These are phyloP conservation scores for Ceriops tagal DNA, from an alignment of 345 rosid genomes.

Conservation along the genomic window DNA sequence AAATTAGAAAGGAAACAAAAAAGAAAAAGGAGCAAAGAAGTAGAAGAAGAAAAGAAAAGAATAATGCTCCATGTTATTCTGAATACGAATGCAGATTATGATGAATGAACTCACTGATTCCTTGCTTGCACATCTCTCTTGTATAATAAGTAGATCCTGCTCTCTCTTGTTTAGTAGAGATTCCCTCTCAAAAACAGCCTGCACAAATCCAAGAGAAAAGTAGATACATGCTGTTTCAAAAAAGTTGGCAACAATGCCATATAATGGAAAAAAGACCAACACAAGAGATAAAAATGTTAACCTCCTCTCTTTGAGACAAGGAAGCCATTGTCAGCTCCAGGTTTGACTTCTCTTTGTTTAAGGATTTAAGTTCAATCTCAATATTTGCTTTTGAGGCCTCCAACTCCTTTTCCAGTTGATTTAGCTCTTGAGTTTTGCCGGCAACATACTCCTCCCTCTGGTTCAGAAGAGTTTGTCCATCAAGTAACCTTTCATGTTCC, in stretches of 20 bases:
- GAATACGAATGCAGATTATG: background rate
- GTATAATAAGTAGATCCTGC: conserved; percentile 65
- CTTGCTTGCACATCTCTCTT: conserved; percentile 62
- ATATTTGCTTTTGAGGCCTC: conserved; percentile 48
- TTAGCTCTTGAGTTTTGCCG: conserved; percentile 62
- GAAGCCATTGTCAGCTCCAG: conserved; percentile 51
- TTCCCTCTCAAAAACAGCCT: conserved; percentile 63
- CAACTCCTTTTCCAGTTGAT: conserved; percentile 50
- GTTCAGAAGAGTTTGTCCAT: conserved; percentile 66
- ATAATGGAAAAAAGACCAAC: background rate
- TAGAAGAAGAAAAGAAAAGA: background rate
- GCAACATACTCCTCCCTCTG: conserved; percentile 80
- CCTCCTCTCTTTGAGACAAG: conserved; percentile 72
- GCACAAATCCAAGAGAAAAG: conserved; percentile 16
- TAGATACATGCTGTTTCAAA: conserved; percentile 16
- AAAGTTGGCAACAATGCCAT: background rate
- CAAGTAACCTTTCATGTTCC: conserved; percentile 76
- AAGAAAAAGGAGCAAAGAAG: background rate
- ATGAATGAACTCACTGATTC: conserved; percentile 63
- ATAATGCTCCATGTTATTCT: background rate
- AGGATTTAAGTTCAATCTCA: conserved; percentile 52
- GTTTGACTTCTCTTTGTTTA: conserved; percentile 52
- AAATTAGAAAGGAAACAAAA: background rate
- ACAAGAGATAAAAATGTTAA: conserved; percentile 20
- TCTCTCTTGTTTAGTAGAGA: conserved; percentile 58